Evolutionary conservation across 192 early-diverging fungal species (phyloP), one percentile per base, ranked within the genome.

Genomic region (Entomortierella lignicola): DNA sequence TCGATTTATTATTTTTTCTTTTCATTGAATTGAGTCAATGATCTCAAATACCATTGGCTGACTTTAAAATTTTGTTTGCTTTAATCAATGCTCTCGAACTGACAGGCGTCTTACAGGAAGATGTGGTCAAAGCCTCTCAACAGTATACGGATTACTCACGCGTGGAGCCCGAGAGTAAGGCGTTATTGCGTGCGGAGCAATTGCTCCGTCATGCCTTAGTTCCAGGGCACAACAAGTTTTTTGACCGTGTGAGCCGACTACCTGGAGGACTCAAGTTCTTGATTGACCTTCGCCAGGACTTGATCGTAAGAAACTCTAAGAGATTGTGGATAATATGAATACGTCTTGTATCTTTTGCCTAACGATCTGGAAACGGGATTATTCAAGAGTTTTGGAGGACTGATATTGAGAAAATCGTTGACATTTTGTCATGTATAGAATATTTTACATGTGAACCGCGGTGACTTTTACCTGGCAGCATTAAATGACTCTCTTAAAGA

Each of bases 191-290:
- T 34, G 81, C 83, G 29, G 92, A 94, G 39, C 81, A 87, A 42
- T 66, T 82, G 8, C 81, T 96, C 20, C 89, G 92, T 25, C 83
- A 90, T 55, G 70, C 87, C 8, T 70, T 97, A 21, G 86, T 86
- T 0, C 94, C 94, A 1, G 79, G 81, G 11, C 92, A 92, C 79
- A 85, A 90, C 47, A 82, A 84, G 63, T 91, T 95, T 25, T 94
- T 97, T 72, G 88, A 91, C 58, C 88, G 90, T 51, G 88, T 95
- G 51, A 93, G 90, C 69, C 80, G 84, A 8, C 84, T 95, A 18
- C 93, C 94, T 0, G 91, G 89, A 25, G 95, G 95, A 21, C 88
- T 93, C 73, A 90, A 91, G 44, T 94, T 95, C 60, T 77, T 97
- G 29, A 86, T 95, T 1, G 86, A 92, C 51, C 85, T 97, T 81